phyloP scores from a whole-genome alignment of 345 rosid genomes.

The Moricandia arvensis region DNA sequence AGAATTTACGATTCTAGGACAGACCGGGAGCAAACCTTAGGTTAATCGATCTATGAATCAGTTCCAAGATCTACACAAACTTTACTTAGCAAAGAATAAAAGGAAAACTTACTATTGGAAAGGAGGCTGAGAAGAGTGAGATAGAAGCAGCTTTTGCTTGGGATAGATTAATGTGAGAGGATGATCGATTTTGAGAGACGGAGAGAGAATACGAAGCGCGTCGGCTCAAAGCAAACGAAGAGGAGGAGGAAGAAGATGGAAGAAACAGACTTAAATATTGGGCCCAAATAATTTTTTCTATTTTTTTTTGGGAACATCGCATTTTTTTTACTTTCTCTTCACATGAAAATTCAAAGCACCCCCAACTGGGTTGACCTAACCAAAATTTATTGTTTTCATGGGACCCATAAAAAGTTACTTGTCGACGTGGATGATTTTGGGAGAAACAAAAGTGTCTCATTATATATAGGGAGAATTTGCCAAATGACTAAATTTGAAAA shows the following conservation, averaged over 20 bases:
- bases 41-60: not conserved
- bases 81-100: not conserved
- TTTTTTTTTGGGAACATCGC: too few relatives aligned
- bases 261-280: too few relatives aligned
- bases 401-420: too few relatives aligned
- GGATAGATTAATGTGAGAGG: not conserved
- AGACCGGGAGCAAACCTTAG: not conserved
- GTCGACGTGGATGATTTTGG: too few relatives aligned
- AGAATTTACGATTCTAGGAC: not conserved
- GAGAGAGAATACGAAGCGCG: not conserved
- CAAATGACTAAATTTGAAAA: too few relatives aligned
- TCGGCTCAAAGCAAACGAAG: not conserved
- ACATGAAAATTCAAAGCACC: too few relatives aligned
- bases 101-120: not conserved
- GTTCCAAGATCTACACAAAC: conserved; percentile 20
- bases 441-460: too few relatives aligned
- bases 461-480: too few relatives aligned
- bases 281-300: not conserved
- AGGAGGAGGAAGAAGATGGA: not conserved
- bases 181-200: conserved; percentile 1
- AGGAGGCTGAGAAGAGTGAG: not conserved
- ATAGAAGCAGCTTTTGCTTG: not conserved
- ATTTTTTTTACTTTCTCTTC: too few relatives aligned
- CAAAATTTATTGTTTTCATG: too few relatives aligned
- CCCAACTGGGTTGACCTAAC: too few relatives aligned